phyloP scores from a whole-genome alignment of 2,329 filamentous ascomycete genomes.

The Basipetospora chlamydospora region DNA sequence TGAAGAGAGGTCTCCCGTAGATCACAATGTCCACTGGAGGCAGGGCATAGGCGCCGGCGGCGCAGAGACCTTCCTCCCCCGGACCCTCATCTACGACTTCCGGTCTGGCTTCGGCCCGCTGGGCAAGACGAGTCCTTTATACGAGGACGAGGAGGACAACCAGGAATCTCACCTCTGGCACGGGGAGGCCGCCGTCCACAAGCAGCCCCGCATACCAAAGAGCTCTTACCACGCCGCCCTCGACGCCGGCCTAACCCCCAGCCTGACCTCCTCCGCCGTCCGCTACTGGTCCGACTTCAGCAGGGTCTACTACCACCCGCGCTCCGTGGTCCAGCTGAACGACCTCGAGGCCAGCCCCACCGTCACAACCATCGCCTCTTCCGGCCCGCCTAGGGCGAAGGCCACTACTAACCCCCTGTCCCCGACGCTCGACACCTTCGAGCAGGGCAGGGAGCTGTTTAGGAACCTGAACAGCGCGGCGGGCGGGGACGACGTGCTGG shows the following conservation, averaged over 20 bases:
- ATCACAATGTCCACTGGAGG: slow-evolving; percentile 67
- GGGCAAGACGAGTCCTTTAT: slow-evolving; percentile 75
- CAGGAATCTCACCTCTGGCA: no score
- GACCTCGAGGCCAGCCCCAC: slow-evolving; percentile 75
- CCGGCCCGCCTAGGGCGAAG: slow-evolving; percentile 54
- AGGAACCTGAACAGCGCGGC: slow-evolving; percentile 56
- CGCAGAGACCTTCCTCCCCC: slow-evolving; percentile 79
- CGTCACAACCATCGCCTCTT: no score
- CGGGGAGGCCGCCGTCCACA: slow-evolving; percentile 52
- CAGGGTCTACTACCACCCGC: slow-evolving; percentile 80
- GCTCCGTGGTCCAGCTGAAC: slow-evolving; percentile 71
- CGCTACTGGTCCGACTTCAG: slow-evolving; percentile 96
- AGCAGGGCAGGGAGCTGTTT: slow-evolving; percentile 62
- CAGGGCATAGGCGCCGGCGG: slow-evolving; percentile 71
- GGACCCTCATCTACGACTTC: slow-evolving; percentile 85
- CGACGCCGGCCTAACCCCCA: slow-evolving; percentile 51
- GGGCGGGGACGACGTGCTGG: slow-evolving; percentile 76
- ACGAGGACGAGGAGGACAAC: slow-evolving; percentile 38
- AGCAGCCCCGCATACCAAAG: slow-evolving; percentile 49
- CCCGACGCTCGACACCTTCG: slow-evolving; percentile 54
- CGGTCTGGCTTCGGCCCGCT: slow-evolving; percentile 88
- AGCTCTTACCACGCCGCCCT: slow-evolving; percentile 69
- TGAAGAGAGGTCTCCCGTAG: slow-evolving; percentile 17
- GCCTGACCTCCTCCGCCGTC: slow-evolving; percentile 55
- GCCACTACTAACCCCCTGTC: background rate